Conservation (phyloP, 495 filamentous ascomycete genomes). For the Chaetomidium leptoderma region DNA sequence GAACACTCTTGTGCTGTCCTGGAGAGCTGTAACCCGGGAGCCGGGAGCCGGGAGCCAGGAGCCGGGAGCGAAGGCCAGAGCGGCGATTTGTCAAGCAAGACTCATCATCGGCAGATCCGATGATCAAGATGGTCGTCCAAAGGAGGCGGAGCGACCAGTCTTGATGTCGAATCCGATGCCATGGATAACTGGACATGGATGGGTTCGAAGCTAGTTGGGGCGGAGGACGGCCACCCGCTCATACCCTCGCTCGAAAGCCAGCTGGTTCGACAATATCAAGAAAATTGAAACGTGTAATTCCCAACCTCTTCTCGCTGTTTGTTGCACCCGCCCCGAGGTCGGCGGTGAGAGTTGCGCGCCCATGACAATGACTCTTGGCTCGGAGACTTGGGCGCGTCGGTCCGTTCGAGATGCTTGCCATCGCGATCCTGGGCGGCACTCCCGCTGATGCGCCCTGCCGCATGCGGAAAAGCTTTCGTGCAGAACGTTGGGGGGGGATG, state of each 20-base stretch:
- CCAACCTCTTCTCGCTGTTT: background rate
- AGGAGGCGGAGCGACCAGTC: background rate
- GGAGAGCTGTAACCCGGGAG: background rate
- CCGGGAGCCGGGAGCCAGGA: background rate
- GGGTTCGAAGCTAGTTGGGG: too few relatives aligned
- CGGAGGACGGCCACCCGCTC: too few relatives aligned
- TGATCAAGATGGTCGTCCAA: background rate
- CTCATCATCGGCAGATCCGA: background rate
- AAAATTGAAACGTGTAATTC: background rate
- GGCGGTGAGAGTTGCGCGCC: background rate
- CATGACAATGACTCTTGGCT: background rate
- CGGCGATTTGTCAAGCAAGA: background rate
- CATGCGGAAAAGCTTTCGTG: slow-evolving; percentile 11
- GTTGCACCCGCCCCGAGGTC: background rate
- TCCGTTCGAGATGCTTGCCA: background rate
- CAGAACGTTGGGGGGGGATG: background rate
- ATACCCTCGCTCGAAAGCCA: background rate
- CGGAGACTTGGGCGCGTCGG: background rate
- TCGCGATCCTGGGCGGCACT: background rate
- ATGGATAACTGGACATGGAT: too few relatives aligned
- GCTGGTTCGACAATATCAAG: too few relatives aligned
- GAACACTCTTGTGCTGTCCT: background rate
- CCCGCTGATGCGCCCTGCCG: slow-evolving; percentile 11
- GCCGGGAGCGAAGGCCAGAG: background rate
- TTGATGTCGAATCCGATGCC: background rate